phyloP scores from a whole-genome alignment of 352 stramenopile genomes.

The Phytophthora macrochlamydospora region DNA sequence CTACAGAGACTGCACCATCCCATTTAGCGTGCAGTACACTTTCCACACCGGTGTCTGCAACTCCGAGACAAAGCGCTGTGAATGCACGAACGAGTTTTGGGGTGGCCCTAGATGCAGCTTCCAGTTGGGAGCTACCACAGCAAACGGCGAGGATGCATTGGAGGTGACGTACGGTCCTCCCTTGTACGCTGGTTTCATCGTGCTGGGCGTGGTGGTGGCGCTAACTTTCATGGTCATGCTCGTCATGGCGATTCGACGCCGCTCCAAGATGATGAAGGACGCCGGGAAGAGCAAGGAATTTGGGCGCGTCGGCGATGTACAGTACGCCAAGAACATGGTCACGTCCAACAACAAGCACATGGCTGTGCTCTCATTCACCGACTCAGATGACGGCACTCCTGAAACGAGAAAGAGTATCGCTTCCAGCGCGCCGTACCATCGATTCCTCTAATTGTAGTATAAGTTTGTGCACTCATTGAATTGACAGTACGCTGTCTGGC shows the following conservation, averaged over 20 bases:
- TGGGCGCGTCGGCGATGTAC: conserved; percentile 30
- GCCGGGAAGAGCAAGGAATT: conserved; percentile 43
- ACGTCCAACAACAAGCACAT: conserved; percentile 21
- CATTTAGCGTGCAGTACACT: conserved; percentile 38
- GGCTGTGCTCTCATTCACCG: conserved; percentile 10
- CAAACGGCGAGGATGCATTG: conserved; percentile 33
- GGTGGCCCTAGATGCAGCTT: conserved; percentile 68
- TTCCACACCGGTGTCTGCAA: conserved; percentile 69
- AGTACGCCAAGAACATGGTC: conserved; percentile 29
- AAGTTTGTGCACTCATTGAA: conserved; percentile 20
- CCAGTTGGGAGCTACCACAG: conserved; percentile 39
- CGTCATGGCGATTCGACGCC: conserved; percentile 42
- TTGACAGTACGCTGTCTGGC: conserved; percentile 8
- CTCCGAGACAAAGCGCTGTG: conserved; percentile 41
- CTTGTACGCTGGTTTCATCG: conserved; percentile 30
- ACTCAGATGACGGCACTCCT: conserved; percentile 15
- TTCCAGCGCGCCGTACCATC: conserved; percentile 37
- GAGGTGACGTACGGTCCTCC: conserved; percentile 34
- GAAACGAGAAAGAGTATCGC: conserved; percentile 27
- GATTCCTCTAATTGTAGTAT: conserved; percentile 25
- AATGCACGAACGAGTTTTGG: conserved; percentile 67
- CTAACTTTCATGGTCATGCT: conserved; percentile 54
- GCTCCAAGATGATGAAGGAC: conserved; percentile 33
- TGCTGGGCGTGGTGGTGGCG: conserved; percentile 25
- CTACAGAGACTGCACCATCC: conserved; percentile 67